phyloP scores from a whole-genome alignment of 1,284 basidiomycete species.

The Somion occarium region DNA sequence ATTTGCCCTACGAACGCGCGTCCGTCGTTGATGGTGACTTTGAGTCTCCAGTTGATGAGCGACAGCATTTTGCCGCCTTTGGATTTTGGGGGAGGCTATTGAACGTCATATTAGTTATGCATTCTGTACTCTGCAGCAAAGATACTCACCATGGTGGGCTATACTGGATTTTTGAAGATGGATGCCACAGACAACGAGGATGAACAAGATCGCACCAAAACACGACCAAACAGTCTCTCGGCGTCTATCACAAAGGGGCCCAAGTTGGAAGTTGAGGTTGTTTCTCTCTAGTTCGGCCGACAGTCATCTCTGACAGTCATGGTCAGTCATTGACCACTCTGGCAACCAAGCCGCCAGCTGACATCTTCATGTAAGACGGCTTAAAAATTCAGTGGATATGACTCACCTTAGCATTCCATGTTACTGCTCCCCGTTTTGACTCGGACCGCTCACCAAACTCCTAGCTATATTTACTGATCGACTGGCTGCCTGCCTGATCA shows the following conservation, averaged over 20 bases:
- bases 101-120: slow-evolving; percentile 1
- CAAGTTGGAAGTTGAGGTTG: not conserved
- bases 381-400: too few species aligned
- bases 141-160: slow-evolving; percentile 57
- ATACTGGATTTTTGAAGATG: slow-evolving; percentile 25
- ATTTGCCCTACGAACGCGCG: slow-evolving; percentile 95
- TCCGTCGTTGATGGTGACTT: slow-evolving; percentile 97
- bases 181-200: slow-evolving; percentile 23
- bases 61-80: slow-evolving; percentile 98
- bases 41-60: slow-evolving; percentile 97
- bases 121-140: not conserved
- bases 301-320: not conserved
- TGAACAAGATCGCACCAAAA: slow-evolving; percentile 18
- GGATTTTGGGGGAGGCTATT: slow-evolving; percentile 85
- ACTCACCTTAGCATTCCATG: too few species aligned
- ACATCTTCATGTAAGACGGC: too few species aligned
- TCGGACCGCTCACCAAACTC: not conserved
- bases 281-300: not conserved
- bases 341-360: too few species aligned
- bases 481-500: not conserved
- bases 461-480: not conserved
- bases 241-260: slow-evolving; percentile 7
- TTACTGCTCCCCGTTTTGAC: not conserved
- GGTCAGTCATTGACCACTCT: not conserved
- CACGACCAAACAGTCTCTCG: slow-evolving; percentile 19